Evolutionary conservation across 805 yeast genomes (phyloP).

Genomic region (Wickerhamiella lipophila): DNA sequence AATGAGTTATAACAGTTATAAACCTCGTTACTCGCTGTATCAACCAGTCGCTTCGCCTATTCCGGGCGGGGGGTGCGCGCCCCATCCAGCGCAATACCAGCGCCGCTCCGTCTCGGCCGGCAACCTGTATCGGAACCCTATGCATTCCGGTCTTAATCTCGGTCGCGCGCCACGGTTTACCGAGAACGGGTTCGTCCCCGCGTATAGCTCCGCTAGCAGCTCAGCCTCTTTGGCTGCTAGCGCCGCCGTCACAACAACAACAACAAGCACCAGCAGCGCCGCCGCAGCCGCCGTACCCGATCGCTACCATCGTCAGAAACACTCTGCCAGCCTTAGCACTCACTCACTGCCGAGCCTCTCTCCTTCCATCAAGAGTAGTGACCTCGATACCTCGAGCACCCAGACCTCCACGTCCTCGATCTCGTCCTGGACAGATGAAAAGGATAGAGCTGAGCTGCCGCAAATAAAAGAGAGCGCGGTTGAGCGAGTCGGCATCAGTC

Average conservation of each 20-base stretch:
- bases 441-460: background rate
- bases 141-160: background rate
- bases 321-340: slow-evolving; percentile 1
- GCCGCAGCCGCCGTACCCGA: slow-evolving; percentile 14
- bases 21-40: slow-evolving; percentile 8
- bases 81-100: background rate
- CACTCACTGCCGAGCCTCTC: slow-evolving; percentile 10
- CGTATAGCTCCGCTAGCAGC: background rate
- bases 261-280: too few species aligned
- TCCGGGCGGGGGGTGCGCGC: slow-evolving; percentile 1
- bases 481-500: background rate
- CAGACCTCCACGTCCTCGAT: slow-evolving; percentile 13
- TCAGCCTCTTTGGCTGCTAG: background rate
- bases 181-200: slow-evolving; percentile 6
- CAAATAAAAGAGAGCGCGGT: slow-evolving; percentile 1
- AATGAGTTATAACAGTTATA: slow-evolving; percentile 8
- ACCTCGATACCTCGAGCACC: slow-evolving; percentile 15
- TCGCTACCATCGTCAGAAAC: slow-evolving; percentile 15
- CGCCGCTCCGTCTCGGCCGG: slow-evolving; percentile 3
- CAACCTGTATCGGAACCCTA: background rate
- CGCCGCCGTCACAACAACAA: background rate
- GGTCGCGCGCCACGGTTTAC: slow-evolving; percentile 1
- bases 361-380: slow-evolving; percentile 13
- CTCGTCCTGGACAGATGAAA: slow-evolving; percentile 11
- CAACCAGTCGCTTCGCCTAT: slow-evolving; percentile 2